Conservation (phyloP, 2,329 filamentous ascomycete species). For the Dactylellina parvicollis region DNA sequence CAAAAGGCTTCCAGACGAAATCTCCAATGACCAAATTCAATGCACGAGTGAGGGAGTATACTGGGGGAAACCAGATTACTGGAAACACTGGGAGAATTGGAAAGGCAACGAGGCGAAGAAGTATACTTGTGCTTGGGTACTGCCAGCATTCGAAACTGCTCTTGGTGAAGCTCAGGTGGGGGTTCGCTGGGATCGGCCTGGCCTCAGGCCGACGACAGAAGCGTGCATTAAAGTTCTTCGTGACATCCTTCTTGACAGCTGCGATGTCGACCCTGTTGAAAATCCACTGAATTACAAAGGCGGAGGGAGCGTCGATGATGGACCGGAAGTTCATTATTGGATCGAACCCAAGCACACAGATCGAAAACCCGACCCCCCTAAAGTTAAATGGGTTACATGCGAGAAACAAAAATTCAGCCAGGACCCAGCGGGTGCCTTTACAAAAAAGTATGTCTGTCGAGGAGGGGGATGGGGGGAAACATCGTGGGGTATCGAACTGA, state of each 20-base stretch:
- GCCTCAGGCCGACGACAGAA: background rate
- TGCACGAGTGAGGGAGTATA: background rate
- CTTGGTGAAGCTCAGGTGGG: background rate
- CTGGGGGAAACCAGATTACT: background rate
- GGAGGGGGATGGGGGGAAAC: background rate
- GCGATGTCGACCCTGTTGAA: background rate
- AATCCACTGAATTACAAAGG: conserved; percentile 26
- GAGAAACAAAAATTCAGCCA: background rate
- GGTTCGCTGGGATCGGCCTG: conserved; percentile 1
- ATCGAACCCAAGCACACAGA: conserved; percentile 6
- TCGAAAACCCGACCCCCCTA: background rate
- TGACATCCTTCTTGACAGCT: conserved; percentile 6
- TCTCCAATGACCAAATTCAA: background rate
- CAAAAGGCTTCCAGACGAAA: background rate
- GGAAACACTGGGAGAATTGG: background rate
- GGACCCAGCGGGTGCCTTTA: too few species aligned
- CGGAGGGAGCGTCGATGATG: conserved; percentile 11
- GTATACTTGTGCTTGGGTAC: background rate
- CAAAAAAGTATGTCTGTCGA: background rate
- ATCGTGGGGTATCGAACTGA: background rate
- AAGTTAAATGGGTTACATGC: background rate
- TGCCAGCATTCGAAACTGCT: background rate
- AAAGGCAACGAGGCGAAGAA: background rate
- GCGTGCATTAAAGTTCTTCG: conserved; percentile 6
- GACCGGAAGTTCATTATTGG: conserved; percentile 12